Base-by-base conservation (phyloP, 2,329 filamentous ascomycete species). In the Pseudogymnoascus sp. region DNA sequence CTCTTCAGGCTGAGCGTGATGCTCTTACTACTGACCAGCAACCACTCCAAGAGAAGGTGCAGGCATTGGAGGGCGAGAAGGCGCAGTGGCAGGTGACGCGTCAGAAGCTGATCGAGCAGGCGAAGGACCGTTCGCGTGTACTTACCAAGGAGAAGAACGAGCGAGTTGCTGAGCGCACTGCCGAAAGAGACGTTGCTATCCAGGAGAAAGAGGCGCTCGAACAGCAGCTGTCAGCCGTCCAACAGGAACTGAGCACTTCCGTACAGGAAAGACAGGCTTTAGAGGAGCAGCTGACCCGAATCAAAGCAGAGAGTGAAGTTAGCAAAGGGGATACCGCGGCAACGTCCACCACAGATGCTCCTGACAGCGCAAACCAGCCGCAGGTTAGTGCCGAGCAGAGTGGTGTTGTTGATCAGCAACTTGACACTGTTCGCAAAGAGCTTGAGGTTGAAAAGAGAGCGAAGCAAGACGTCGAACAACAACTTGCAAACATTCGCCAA, bases 391-490 rank as follows among this genome's bases (percentile, higher is more conserved):
- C 80, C 77, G 70, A 87, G 75, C 73, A 80, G 67, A 68, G 77
- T 4, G 65, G 72, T 7, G 72, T 75, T 55, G 68, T 81, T 15
- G 77, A 83, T 63, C 74, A 76, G 62, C 76, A 83, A 62, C 73
- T 84, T 6, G 65, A 70, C 2, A 70, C 75, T 39, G 70, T 77
- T 12, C 78, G 74, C 19, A 81, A 84, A 64, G 82, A 92, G 65
- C 79, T 94, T 8, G 83, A 85, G 41, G 77, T 77, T 1, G 79
- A 86, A 59, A 84, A 76, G 5, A 76, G 83, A 8, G 85, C 94
- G 70, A 91, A 89, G 71, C 78, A 84, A 15, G 77, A 77, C 2
- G 77, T 89, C n/a, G 82, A 90, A 64, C 75, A 82, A 61, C 83
- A 88, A 63, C 76, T 88, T 18, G 55, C 61, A 15, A 60, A 61